phyloP scores from a whole-genome alignment of 257 asterid genomes.

The Ligustrum vulgare region DNA sequence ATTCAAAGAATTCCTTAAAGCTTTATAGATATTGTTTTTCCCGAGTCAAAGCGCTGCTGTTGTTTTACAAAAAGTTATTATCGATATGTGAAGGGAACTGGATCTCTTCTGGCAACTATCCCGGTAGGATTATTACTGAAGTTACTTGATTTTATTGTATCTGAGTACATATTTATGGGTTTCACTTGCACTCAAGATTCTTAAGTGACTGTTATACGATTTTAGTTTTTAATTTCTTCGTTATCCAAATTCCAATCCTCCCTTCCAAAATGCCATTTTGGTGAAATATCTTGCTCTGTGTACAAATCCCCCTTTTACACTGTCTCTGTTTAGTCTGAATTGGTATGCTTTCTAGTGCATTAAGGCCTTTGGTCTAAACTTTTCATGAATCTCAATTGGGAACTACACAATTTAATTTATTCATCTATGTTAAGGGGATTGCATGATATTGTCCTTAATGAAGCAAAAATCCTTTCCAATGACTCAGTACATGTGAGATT shows the following conservation, averaged over 20 bases:
- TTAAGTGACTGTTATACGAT: neutral
- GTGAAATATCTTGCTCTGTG: neutral
- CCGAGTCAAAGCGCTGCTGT: constrained; percentile 86
- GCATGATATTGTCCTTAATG: neutral
- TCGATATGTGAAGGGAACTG: constrained; percentile 93
- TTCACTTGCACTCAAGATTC: constrained; percentile 10
- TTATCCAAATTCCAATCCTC: neutral
- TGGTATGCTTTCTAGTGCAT: neutral
- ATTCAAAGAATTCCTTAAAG: constrained; percentile 23
- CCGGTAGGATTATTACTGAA: constrained; percentile 43
- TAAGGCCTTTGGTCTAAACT: neutral
- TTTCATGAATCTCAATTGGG: neutral
- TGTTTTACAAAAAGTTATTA: constrained; percentile 94
- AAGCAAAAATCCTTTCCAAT: neutral
- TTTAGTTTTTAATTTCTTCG: neutral
- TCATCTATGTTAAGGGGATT: neutral
- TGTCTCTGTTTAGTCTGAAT: neutral
- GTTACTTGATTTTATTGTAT: neutral
- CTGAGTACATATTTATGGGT: neutral
- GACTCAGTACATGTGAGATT: constrained; percentile 13
- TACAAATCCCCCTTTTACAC: neutral
- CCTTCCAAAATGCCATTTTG: neutral
- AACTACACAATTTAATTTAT: neutral
- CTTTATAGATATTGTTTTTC: constrained; percentile 80
- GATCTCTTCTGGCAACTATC: constrained; percentile 80